Conservation (phyloP, 306 rosid species). For the Citrullus amarus region DNA sequence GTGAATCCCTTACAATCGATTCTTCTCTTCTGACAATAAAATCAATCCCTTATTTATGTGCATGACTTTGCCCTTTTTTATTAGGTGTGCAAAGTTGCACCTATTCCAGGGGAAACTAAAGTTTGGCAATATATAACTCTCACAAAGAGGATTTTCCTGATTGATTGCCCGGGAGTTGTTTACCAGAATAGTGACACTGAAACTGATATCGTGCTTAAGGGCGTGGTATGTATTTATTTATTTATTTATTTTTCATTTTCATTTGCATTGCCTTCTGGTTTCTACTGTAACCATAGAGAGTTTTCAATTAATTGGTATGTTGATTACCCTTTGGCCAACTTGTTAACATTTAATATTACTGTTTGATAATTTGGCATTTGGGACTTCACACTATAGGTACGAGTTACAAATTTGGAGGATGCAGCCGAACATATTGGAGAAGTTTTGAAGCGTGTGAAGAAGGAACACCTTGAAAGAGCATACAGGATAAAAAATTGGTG, state of each 20-base stretch:
- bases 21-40: background rate
- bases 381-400: slow-evolving; percentile 39
- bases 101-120: slow-evolving; percentile 95
- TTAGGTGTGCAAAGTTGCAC: slow-evolving; percentile 97
- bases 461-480: slow-evolving; percentile 73
- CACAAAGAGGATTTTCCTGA: slow-evolving; percentile 86
- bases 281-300: background rate
- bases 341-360: background rate
- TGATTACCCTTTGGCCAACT: background rate
- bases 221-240: slow-evolving; percentile 51
- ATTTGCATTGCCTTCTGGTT: background rate
- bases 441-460: slow-evolving; percentile 90
- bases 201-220: slow-evolving; percentile 84
- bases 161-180: slow-evolving; percentile 94
- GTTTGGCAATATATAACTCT: slow-evolving; percentile 96
- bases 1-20: background rate
- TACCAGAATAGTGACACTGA: slow-evolving; percentile 74
- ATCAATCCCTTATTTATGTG: background rate
- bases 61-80: background rate
- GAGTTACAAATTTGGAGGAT: slow-evolving; percentile 88
- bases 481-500: slow-evolving; percentile 74
- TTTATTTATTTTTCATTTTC: background rate
- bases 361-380: background rate
- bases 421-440: slow-evolving; percentile 92
- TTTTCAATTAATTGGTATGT: background rate